Percentiles rank a stretch among this genome's conserved stretches.
phyloP scores from a whole-genome alignment of 495 filamentous ascomycete genomes.

The Usnea hakonensis region DNA sequence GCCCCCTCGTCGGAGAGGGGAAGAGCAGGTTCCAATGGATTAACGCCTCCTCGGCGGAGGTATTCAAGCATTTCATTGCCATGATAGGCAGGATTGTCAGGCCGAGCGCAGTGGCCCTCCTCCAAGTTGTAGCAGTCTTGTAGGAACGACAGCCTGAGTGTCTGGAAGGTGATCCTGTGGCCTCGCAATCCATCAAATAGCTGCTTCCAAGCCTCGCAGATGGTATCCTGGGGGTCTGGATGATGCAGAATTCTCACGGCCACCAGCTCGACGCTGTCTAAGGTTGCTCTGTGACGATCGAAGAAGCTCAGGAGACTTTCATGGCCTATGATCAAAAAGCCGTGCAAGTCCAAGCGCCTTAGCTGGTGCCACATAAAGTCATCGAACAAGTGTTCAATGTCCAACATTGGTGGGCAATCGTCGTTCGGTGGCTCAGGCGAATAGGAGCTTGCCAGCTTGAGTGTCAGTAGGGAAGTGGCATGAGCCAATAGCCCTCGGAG shows the following conservation, averaged over 20 bases:
- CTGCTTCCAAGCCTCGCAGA: background rate
- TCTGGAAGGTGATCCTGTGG: background rate
- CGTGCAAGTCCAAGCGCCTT: background rate
- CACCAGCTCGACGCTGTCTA: background rate
- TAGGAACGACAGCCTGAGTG: background rate
- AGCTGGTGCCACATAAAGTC: background rate
- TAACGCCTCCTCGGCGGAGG: background rate
- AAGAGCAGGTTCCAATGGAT: background rate
- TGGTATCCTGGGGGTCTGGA: background rate
- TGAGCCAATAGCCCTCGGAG: background rate
- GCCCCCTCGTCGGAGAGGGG: background rate
- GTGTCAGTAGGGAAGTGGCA: background rate
- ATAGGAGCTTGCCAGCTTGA: slow-evolving; percentile 1
- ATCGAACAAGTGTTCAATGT: background rate
- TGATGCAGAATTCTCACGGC: background rate
- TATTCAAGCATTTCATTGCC: background rate
- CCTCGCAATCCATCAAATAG: background rate
- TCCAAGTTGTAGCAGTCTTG: background rate
- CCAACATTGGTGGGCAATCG: background rate
- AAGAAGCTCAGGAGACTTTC: background rate
- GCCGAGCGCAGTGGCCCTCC: background rate
- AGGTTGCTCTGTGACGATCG: background rate
- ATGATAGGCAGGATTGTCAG: background rate
- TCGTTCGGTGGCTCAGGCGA: background rate
- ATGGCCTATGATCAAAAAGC: background rate